Evolutionary conservation across 768 basidiomycete genomes (phyloP).

Genomic region (Leccinellum luteum): DNA sequence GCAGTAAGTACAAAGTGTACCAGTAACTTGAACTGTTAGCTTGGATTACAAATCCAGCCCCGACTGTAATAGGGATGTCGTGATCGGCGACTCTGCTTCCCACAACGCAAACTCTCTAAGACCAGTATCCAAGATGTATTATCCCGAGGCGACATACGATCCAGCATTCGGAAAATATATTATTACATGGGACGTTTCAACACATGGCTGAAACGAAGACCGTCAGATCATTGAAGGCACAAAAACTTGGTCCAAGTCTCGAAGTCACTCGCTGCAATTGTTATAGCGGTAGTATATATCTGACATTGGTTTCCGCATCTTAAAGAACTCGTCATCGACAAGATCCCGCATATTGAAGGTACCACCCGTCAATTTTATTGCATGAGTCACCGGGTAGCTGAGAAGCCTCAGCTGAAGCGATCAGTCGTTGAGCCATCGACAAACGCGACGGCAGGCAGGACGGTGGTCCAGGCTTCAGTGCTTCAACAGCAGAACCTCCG

Average conservation of each 20-base stretch:
- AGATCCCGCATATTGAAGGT: not conserved
- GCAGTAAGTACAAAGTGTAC: not conserved
- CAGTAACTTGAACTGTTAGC: not conserved
- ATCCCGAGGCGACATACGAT: not conserved
- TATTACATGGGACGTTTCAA: not conserved
- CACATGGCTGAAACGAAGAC: not conserved
- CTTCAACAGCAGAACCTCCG: not conserved
- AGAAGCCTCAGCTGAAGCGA: not conserved
- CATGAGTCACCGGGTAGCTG: not conserved
- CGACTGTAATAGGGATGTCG: not conserved
- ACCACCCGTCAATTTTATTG: not conserved
- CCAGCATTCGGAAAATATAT: not conserved
- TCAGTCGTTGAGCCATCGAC: conserved; percentile 23
- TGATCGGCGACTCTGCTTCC: not conserved
- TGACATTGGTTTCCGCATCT: not conserved
- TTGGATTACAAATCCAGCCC: conserved; percentile 8
- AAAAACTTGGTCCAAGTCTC: not conserved
- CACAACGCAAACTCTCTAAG: not conserved
- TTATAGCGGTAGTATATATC: not conserved
- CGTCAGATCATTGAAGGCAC: not conserved
- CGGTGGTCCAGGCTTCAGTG: not conserved
- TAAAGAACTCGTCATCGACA: not conserved
- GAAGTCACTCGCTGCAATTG: not conserved
- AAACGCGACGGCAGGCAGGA: conserved; percentile 32
- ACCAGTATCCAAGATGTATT: not conserved